A percentile compares a stretch with the other conserved stretches of the same genome.
These are phyloP conservation scores for Cladosporium velox DNA, from an alignment of 2,329 filamentous ascomycete species.

Conservation along the genomic window DNA sequence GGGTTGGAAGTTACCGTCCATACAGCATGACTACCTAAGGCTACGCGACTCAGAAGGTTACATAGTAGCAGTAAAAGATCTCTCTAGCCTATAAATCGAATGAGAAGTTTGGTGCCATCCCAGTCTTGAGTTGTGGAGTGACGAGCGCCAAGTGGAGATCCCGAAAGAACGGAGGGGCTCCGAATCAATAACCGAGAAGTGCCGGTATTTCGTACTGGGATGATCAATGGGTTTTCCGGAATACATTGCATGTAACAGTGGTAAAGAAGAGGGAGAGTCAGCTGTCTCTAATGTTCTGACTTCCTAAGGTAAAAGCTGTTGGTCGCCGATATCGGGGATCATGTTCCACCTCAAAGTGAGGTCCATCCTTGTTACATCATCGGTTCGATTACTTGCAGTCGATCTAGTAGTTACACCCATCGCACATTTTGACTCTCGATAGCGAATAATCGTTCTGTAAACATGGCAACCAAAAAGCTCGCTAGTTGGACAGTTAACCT, in stretches of 20 bases:
- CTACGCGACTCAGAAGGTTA: neutral
- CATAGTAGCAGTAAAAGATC: neutral
- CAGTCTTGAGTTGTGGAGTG: neutral
- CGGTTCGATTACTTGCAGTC: neutral
- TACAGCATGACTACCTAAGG: neutral
- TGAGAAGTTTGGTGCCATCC: neutral
- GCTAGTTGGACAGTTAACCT: slow-evolving; percentile 52
- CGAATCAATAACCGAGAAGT: neutral
- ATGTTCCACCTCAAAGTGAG: neutral
- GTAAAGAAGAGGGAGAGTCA: neutral
- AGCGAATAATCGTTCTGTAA: neutral
- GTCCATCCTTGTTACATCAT: neutral
- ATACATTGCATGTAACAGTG: neutral
- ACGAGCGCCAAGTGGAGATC: neutral
- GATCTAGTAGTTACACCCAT: neutral
- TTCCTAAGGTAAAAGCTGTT: neutral
- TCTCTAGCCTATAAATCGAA: neutral
- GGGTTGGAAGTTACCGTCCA: neutral
- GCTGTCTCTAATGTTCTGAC: neutral
- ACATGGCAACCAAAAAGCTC: slow-evolving; percentile 51
- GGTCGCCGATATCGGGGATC: neutral
- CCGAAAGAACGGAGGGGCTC: neutral
- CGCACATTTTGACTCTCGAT: neutral
- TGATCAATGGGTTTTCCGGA: neutral
- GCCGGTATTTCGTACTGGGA: neutral